phyloP scores from a whole-genome alignment of 768 basidiomycete genomes.

The Rhizopogon salebrosus region DNA sequence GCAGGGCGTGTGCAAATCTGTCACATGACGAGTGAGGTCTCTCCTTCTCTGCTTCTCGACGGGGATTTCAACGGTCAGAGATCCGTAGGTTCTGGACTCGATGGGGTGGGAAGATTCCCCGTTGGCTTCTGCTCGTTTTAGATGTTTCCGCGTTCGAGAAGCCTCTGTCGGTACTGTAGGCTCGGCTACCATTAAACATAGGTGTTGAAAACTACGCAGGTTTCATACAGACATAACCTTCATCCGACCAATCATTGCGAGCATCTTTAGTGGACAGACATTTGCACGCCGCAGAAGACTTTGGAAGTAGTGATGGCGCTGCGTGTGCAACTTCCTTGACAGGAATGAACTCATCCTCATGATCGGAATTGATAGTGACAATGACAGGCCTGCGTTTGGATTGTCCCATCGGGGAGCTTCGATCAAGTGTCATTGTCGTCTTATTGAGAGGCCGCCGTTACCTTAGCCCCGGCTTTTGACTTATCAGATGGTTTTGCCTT shows the following conservation, averaged over 20 bases:
- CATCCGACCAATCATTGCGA: neutral
- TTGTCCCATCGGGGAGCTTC: slow-evolving; percentile 4
- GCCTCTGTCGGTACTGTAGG: too few species aligned
- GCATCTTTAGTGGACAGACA: neutral
- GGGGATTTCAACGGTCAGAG: neutral
- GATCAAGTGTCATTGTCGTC: too few species aligned
- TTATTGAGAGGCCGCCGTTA: slow-evolving; percentile 14
- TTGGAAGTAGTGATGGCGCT: too few species aligned
- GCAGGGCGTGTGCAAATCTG: too few species aligned
- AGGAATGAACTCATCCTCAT: too few species aligned
- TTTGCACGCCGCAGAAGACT: neutral
- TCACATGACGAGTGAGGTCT: too few species aligned
- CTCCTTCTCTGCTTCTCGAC: too few species aligned
- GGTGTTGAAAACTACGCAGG: neutral
- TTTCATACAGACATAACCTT: neutral
- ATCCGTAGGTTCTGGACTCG: neutral
- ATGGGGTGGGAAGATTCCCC: too few species aligned
- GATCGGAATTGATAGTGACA: neutral
- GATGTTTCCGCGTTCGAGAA: too few species aligned
- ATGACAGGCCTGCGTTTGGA: slow-evolving; percentile 3
- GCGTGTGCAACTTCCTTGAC: too few species aligned
- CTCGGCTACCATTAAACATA: too few species aligned
- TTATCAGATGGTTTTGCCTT: neutral
- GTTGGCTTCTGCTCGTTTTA: too few species aligned
- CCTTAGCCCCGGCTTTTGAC: slow-evolving; percentile 4